Conservation (phyloP, 768 basidiomycete species). For the Pleurotus tuber-regium region DNA sequence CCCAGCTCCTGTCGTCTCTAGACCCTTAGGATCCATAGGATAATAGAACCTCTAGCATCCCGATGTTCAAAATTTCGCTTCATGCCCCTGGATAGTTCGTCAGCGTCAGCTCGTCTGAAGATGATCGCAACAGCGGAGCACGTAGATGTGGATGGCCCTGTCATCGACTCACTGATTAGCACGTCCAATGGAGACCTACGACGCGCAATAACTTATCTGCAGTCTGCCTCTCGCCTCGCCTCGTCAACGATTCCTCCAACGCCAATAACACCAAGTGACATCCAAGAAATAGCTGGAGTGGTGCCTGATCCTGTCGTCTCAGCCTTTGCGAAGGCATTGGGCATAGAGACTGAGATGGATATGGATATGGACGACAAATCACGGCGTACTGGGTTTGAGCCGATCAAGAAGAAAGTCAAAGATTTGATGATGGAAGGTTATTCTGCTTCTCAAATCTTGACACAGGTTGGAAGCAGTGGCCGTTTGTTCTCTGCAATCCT, state of each 20-base stretch:
- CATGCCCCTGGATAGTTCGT: conserved; percentile 80
- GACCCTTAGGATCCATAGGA: conserved; percentile 46
- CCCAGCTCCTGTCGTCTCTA: not conserved
- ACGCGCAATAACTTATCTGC: conserved; percentile 95
- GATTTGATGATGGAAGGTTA: conserved; percentile 84
- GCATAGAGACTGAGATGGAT: conserved; percentile 57
- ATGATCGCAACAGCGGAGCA: conserved; percentile 80
- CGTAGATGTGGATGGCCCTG: conserved; percentile 52
- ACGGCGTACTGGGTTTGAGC: conserved; percentile 46
- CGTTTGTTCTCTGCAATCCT: conserved; percentile 3
- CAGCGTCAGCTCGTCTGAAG: conserved; percentile 70
- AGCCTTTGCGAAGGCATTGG: conserved; percentile 66
- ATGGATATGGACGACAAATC: conserved; percentile 43
- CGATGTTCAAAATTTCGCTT: conserved; percentile 99
- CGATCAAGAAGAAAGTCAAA: conserved; percentile 70
- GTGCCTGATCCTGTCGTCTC: conserved; percentile 76
- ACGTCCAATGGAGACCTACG: conserved; percentile 92
- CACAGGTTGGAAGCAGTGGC: conserved; percentile 60
- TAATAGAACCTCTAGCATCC: conserved; percentile 98
- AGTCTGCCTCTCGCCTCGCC: conserved; percentile 90
- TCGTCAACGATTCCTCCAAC: conserved; percentile 69
- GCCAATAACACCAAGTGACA: conserved; percentile 70
- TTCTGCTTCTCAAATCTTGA: conserved; percentile 84
- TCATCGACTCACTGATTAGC: conserved; percentile 70
- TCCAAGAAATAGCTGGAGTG: conserved; percentile 97